Base-by-base conservation (phyloP, 352 stramenopile species). In the Lagenidium giganteum region DNA sequence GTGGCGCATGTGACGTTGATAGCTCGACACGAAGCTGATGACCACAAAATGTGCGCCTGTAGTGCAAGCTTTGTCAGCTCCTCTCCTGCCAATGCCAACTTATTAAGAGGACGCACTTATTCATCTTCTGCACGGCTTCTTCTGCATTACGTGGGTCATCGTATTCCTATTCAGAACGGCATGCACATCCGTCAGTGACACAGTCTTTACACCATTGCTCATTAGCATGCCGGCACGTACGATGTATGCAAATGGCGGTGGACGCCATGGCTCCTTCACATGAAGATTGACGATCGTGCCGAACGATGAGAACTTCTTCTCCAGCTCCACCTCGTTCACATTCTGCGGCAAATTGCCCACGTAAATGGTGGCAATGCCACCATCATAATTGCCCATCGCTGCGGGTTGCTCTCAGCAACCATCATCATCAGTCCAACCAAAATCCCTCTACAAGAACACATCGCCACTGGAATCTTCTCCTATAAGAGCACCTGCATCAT, bases 261-360 rank as follows among this genome's bases (percentile, higher is more conserved):
- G 51, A 6, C 70, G 67, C 48, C 52, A 34, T 11, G 73, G 65
- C 29, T 80, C 75, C 61, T 86, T 88, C 44, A 83, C 60, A 27
- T 61, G 46, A 8, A 81, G 40, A 11, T 56, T 73, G 4, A 39
- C 22, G 30, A 82, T 56, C 35, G 61, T 61, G 13, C 73, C 76
- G 30, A 67, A 83, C 46, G 57, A 58, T 45, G 64, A 52, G 37
- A 91, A 87, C 21, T 67, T 49, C 18, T 74, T 54, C 25, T 76
- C 65, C 31, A 87, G 56, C 3, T 87, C 70, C 28, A 48, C 61
- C 54, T 88, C 73, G 20, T 59, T 62, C 41, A 87, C 57, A 33
- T 67, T 48, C 1, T 67, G 48, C 39, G 79, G 73, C 44, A 91
- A 36, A 44, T 85, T 84, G 14, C 76, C 75, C 22, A 87, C 73